Conservation (phyloP, 306 rosid species). For the Ormosia semicastrata region DNA sequence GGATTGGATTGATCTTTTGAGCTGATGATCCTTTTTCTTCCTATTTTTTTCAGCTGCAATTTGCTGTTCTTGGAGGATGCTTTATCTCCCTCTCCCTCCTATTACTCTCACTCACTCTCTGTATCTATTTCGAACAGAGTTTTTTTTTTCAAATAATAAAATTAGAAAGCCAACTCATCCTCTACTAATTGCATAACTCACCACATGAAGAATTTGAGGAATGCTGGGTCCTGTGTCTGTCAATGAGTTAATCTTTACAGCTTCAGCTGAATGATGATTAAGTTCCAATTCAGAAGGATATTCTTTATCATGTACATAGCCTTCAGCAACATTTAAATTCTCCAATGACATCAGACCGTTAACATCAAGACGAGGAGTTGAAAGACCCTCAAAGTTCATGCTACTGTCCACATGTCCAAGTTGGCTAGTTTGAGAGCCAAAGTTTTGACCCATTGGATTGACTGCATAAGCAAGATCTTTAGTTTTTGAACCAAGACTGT, state of each 20-base stretch:
- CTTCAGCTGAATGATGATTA: conserved; percentile 48
- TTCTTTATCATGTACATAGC: conserved; percentile 46
- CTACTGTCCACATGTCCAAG: conserved; percentile 51
- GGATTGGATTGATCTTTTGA: not conserved
- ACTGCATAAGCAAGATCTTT: conserved; percentile 47
- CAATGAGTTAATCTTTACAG: conserved; percentile 45
- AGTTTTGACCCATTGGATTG: conserved; percentile 49
- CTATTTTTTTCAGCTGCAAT: conserved; percentile 8
- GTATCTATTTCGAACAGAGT: not conserved
- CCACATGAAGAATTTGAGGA: conserved; percentile 93
- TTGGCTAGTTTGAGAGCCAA: conserved; percentile 53
- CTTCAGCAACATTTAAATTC: conserved; percentile 51
- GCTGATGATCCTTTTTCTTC: not conserved
- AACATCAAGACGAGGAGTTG: conserved; percentile 54
- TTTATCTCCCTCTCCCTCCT: not conserved
- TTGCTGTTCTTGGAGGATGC: not conserved
- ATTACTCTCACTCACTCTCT: not conserved
- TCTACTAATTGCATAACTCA: conserved; percentile 47
- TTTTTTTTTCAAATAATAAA: not conserved
- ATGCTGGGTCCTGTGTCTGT: conserved; percentile 80
- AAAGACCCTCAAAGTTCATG: conserved; percentile 56
- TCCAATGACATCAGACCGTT: conserved; percentile 51
- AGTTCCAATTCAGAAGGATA: conserved; percentile 53
- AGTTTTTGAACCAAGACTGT: conserved; percentile 46
- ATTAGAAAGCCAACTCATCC: not conserved